Evolutionary conservation across 495 filamentous ascomycete species (phyloP), one percentile per base, ranked within the genome.

Genomic region (Talaromyces ruber): DNA sequence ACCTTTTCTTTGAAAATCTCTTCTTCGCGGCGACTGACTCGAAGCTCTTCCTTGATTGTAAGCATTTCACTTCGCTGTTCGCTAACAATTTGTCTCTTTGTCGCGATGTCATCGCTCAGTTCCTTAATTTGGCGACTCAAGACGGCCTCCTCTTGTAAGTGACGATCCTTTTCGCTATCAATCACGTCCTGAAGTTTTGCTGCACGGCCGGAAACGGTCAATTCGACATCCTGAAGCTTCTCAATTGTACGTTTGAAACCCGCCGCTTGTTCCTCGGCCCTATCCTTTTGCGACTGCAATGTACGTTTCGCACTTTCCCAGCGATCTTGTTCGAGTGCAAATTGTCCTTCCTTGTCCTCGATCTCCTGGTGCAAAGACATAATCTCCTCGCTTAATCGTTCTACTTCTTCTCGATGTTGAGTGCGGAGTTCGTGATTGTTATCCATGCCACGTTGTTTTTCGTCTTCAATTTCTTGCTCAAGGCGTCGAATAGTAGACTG

Each of bases 241-340:
- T 90, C 84, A 62, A 92, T 86, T 1, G 87, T 88, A 54, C 82
- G 79, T 70, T 91, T 86, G 29, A 90, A 83, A n/a, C 86, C 85
- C 18, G 78, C 74, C 11, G 85, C 86, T 58, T 87, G 83, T 60
- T 88, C 86, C 66, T 90, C 86, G 2, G 87, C 84, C 64, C 80
- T 81, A 58, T 87, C 82, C 57, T 83, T 84, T 63, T 90, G 85
- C 5, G 84, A 76, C 62, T 89, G 81, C 11, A 93, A 73, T 55
- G 79, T 79, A 43, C 83, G 83, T 63, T 79, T 85, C 63, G 86
- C 82, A 24, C 81, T 81, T 29, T 88, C 82, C 90, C 88, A 92
- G 56, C 85, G 83, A 52, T 89, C 86, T 66, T 84, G 81, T 63
- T 90, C 85, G 62, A 86, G 81, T 30, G 86, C 84, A 72, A 87